A percentile compares a stretch with the other conserved stretches of the same genome.
phyloP scores from a whole-genome alignment of 495 filamentous ascomycete genomes.

The Aspergillus ellipticus region DNA sequence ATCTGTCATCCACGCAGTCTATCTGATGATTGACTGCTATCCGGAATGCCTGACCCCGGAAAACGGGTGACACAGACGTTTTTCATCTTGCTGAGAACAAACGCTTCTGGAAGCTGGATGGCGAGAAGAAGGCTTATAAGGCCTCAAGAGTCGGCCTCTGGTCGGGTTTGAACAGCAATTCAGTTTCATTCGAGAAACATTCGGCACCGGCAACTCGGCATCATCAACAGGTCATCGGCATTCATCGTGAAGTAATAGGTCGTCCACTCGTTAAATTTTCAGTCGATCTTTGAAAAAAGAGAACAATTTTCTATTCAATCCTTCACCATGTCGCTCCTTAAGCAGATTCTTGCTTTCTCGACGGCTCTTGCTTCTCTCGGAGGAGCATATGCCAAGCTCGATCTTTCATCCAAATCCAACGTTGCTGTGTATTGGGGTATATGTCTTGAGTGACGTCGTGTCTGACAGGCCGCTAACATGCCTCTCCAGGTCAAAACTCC shows the following conservation, averaged over 20 bases:
- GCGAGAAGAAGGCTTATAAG: neutral
- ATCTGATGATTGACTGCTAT: neutral
- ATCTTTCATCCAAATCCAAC: conserved; percentile 44
- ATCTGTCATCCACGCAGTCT: neutral
- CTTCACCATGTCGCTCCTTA: conserved; percentile 25
- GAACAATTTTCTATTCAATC: neutral
- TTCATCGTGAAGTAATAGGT: neutral
- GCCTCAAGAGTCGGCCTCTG: neutral
- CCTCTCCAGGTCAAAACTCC: conserved; percentile 56
- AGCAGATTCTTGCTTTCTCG: conserved; percentile 23
- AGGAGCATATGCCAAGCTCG: conserved; percentile 39
- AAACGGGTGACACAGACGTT: neutral
- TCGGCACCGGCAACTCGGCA: neutral
- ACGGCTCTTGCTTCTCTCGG: conserved; percentile 28
- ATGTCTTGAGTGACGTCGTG: conserved; percentile 1
- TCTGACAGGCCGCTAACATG: neutral
- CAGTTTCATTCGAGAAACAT: neutral
- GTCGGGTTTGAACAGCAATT: neutral
- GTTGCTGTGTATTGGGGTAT: conserved; percentile 62
- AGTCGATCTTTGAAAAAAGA: neutral
- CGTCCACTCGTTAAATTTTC: neutral
- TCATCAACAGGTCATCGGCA: neutral
- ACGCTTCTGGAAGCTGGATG: neutral
- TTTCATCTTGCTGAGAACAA: neutral
- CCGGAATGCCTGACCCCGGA: neutral